Evolutionary conservation across 345 rosid species (phyloP).

Genomic region (Hibiscus tridactylites): DNA sequence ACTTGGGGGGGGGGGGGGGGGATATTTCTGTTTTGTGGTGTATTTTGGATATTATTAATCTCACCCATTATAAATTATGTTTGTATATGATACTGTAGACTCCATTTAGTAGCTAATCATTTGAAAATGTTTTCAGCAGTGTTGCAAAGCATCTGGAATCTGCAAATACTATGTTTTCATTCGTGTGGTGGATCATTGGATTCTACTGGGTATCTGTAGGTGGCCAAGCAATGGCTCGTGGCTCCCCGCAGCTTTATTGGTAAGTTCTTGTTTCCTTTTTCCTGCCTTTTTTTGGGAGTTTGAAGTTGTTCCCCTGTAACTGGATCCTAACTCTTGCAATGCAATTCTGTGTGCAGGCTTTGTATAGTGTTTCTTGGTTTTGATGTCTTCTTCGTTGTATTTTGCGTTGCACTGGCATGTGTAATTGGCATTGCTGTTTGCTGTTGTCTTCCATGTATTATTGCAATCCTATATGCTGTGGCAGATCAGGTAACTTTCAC

Average conservation of each 20-base stretch:
- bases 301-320: background rate
- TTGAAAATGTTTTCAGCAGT: conserved; percentile 30
- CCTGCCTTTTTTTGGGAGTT: background rate
- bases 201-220: conserved; percentile 99
- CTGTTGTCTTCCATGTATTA: conserved; percentile 96
- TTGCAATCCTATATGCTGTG: conserved; percentile 82
- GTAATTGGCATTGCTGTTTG: conserved; percentile 95
- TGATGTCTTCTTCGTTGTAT: conserved; percentile 93
- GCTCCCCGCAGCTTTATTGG: conserved; percentile 87
- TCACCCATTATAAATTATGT: background rate
- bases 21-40: background rate
- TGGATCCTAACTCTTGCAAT: conserved; percentile 15
- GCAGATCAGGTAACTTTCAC: conserved; percentile 75
- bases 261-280: conserved; percentile 20
- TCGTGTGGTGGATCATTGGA: conserved; percentile 99
- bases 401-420: conserved; percentile 92
- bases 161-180: conserved; percentile 93
- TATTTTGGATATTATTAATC: background rate
- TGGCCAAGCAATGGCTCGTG: conserved; percentile 58
- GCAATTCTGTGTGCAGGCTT: conserved; percentile 50
- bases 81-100: background rate
- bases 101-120: background rate
- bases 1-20: background rate
- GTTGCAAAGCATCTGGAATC: conserved; percentile 89
- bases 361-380: conserved; percentile 88